Evolutionary conservation across 2,329 filamentous ascomycete species (phyloP), one percentile per base, ranked within the genome.

Genomic region (Pseudocercospora fijiensis): DNA sequence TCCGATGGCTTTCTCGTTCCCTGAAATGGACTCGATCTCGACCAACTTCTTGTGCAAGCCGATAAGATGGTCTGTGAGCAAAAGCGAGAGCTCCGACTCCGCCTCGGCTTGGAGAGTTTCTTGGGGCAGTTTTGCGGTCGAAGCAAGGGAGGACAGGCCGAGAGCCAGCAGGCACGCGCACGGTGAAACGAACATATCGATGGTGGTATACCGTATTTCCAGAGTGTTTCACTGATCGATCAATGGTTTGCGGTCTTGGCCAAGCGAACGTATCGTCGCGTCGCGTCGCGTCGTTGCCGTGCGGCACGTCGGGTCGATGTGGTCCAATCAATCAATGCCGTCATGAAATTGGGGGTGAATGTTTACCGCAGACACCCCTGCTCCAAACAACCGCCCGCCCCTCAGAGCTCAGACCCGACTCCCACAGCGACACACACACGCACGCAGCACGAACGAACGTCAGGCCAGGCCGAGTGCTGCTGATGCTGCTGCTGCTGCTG

Each of bases 1-100:
- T 49, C 88, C 91, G 7, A 92, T 87, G 0, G 83, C 78, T 47
- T 85, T 79, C 75, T 96, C 92, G 66, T 88, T 83, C 52, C 85
- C 85, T 2, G 85, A 87, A 66, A 92, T 84, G 0, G 91, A 96
- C 57, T 89, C 83, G 51, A 89, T 89, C 63, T 89, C 82, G 28
- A 93, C 83, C n/a, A 96, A 85, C 16, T 86, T 84, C 59, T 88
- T 86, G 78, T 96, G 92, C 11, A 96, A 83, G 18, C 83, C 82
- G 49, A 96, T 82, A 0, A 96, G 83, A 65, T 82, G 78, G 62
- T 76, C 69, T 0, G 67, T 70, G n/a, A 74, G 64, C 26, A 56
- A 37, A 9, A 71, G 24, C 49, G 24, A 13, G 9, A 52, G 16
- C 10, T 52, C 47, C 18, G 47, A 20, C 47, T 52, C 47, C 18